Base-by-base conservation (phyloP, 208 protist species). In the Trypanosoma boissoni region DNA sequence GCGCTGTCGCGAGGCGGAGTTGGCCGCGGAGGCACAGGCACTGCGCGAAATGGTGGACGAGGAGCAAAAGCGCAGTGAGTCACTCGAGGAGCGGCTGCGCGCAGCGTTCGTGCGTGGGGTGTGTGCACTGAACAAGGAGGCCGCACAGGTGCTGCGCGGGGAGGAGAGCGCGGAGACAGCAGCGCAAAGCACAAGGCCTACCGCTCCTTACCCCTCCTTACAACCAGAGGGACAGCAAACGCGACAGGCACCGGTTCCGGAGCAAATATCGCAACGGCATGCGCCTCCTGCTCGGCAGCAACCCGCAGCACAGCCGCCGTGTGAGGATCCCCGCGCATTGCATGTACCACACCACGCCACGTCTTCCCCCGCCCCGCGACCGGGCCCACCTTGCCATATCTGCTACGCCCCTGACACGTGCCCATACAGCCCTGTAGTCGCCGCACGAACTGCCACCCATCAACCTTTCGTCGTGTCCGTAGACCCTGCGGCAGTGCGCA, bases 81-180 rank as follows among this genome's bases (percentile, higher is more conserved):
- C 45, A 0, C 42, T 92, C 45, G 83, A 85, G 21, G 88, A 88
- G 29, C 58, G 81, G 18, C 61, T 92, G 48, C 88, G 83, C 64
- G 73, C 68, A 1, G 87, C 88, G 0, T 93, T 97, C 64, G 73
- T 96, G 39, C 77, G 83, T 1, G 90, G 92, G 5, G 82, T 96
- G 28, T 89, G 82, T 41, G 88, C 92, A 3, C 64, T 97, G 44
- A 96, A 96, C 57, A 85, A 84, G 4, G 92, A 97, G 59, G 92
- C 92, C 3, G 83, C 94, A 60, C 77, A 92, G 28, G 83, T 90
- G n/a, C 75, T 95, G 26, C 67, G 76, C 12, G 76, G 81, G 32
- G 78, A 76, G 18, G 76, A 76, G 24, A 36, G 6, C n/a, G 51
- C 37, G 36, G 63, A 43, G 21, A 1, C 37, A 18, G 64, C 64